Base-by-base conservation (phyloP, 345 rosid genomes). In the Euphorbia peplus region DNA sequence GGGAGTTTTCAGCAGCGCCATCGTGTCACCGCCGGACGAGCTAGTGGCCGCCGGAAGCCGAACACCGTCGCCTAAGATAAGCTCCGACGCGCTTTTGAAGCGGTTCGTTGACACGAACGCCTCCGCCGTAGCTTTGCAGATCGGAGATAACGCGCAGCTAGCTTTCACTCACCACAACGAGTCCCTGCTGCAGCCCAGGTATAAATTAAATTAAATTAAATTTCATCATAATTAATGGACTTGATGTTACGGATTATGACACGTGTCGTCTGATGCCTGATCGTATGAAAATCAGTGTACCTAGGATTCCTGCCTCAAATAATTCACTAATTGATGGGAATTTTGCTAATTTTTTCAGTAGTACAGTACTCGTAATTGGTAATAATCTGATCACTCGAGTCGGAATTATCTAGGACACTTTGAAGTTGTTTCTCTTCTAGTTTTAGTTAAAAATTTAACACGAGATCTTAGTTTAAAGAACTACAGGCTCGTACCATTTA, bases 1-100 rank as follows among this genome's bases (percentile, higher is more conserved):
- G 84, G 98, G 98, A 67, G 87, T 91, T 8, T 91, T 93, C 70
- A 89, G 96, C 82, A 76, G 96, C 78, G 73, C 84, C 26, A 75
- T 93, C 52, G 78, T 93, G 53, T 84, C 97, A 0, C 91, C 91
- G n/a, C 98, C 98, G 65, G 97, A 88, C 35, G 98, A 93, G 78
- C 88, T 93, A 68, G 97, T 93, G 72, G 97, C 95, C 0, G 98
- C 98, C 37, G 98, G 98, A 24, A 72, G 89, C 80, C 78, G 98
- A 72, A 93, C 98, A 12, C 97, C 97, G 32, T 93, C 98, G 3
- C 98, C 97, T 39, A 91, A 93, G 78, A 88, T 71, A 52, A 76
- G 87, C 42, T 75, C 96, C 66, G 79, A 75, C 0, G 81, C 88
- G 57, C 80, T 93, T 46, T 67, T 93, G 68, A 84, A 85, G 69